Percentiles rank a stretch among this genome's conserved stretches.
These are phyloP conservation scores for Cutaneotrichosporon cutaneum DNA, from an alignment of 1,284 basidiomycete species.

Conservation along the genomic window DNA sequence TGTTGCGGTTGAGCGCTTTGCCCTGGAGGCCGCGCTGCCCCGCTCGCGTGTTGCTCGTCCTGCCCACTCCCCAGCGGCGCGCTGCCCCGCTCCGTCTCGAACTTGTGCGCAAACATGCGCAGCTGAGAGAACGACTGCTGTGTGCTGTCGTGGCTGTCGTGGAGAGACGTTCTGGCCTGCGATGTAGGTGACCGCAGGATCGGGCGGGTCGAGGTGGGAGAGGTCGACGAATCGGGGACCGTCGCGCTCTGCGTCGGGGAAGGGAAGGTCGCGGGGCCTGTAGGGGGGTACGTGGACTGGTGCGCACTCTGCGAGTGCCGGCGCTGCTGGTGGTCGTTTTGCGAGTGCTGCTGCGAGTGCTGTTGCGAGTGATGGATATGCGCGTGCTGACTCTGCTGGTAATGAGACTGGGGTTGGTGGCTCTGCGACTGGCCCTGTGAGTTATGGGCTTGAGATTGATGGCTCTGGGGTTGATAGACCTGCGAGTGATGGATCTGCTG, in stretches of 20 bases:
- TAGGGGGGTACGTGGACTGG: neutral
- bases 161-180: neutral
- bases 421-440: neutral
- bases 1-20: neutral
- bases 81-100: neutral
- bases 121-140: neutral
- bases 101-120: constrained; percentile 2
- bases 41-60: neutral
- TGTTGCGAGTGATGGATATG: neutral
- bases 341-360: neutral
- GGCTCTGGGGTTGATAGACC: neutral
- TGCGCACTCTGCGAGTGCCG: too few relatives aligned
- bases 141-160: neutral
- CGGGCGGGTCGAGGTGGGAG: neutral
- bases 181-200: neutral
- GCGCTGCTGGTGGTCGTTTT: neutral
- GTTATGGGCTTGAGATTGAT: neutral
- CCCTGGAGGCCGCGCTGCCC: neutral
- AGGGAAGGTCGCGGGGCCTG: neutral
- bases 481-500: neutral
- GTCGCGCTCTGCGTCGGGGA: neutral
- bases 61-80: neutral
- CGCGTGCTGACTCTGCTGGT: neutral
- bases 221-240: neutral
- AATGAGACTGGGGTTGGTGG: too few relatives aligned